phyloP scores from a whole-genome alignment of 805 yeast species.

The Candida morakotiae region DNA sequence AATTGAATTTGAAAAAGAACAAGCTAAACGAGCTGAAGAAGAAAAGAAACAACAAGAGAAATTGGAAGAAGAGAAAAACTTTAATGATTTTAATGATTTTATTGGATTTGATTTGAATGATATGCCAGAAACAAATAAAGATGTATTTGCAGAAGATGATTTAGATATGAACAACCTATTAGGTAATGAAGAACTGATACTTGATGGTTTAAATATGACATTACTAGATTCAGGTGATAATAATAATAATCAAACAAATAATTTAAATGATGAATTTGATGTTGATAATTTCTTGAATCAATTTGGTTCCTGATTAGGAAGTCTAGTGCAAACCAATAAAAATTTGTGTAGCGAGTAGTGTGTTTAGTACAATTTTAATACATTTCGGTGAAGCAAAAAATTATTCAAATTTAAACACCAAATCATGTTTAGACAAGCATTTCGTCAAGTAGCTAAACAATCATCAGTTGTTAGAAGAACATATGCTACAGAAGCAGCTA shows the following conservation, averaged over 20 bases:
- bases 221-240: conserved; percentile 28
- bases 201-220: conserved; percentile 41
- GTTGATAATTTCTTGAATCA: conserved; percentile 43
- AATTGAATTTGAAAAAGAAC: conserved; percentile 4
- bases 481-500: conserved; percentile 77
- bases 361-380: neutral
- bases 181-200: conserved; percentile 36
- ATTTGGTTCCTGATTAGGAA: conserved; percentile 34
- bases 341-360: conserved; percentile 1
- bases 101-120: conserved; percentile 14
- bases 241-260: conserved; percentile 8
- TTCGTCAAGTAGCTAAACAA: conserved; percentile 58
- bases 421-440: conserved; percentile 58
- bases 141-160: conserved; percentile 8
- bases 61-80: conserved; percentile 8
- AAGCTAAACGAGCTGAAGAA: conserved; percentile 9
- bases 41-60: conserved; percentile 7
- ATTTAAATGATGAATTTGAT: conserved; percentile 37
- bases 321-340: conserved; percentile 14
- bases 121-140: conserved; percentile 2
- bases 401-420: neutral
- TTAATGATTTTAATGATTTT: conserved; percentile 14
- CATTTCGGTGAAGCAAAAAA: conserved; percentile 8
- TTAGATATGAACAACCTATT: conserved; percentile 28
- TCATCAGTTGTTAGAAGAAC: conserved; percentile 68